Base-by-base conservation (phyloP, 225 moss, liverwort and hornwort genomes). In the Polytrichum formosum region DNA sequence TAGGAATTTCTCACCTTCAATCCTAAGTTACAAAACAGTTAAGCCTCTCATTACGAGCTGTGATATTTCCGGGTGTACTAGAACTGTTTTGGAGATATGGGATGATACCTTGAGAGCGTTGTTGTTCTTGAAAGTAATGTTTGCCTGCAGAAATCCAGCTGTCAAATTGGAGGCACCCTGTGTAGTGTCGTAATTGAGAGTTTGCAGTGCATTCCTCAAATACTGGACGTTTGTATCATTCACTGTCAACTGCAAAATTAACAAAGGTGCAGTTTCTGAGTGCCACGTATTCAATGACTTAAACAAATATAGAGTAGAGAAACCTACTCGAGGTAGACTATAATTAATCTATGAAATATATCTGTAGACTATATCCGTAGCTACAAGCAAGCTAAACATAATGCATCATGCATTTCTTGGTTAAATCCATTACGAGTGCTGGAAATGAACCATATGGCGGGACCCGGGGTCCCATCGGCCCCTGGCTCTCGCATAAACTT, bases 131-230 rank as follows among this genome's bases (percentile, higher is more conserved):
- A 71, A 71, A 1, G 21, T 61, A 26, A 53, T 37, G 62, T 71
- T 71, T 18, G 61, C 71, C 46, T 6, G 5, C 26, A 33, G 46
- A 62, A 71, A 71, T 10, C 61, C 71, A 31, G 71, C 71, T 7
- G 37, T 26, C 35, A 71, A 61, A 71, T 71, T 71, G 21, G 71
- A 71, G 21, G 28, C 22, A 26, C 71, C 71, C 31, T 71, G 71
- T 10, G 6, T 37, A 63, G 1, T 53, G 18, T 61, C 61, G 9
- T 53, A 22, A 25, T 18, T 33, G 21, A 71, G 62, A 22, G 1
- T 1, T 37, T 61, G 62, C 61, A 71, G 61, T 21, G 60, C 71
- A 33, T 19, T 18, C 18, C 19, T 71, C 71, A 71, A 30, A 31
- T 23, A 23, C 18, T 61, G 61, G 18, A 71, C 4, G 35, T 61